Base-by-base conservation (phyloP, 2,329 filamentous ascomycete species). In the Botrytis fabae region DNA sequence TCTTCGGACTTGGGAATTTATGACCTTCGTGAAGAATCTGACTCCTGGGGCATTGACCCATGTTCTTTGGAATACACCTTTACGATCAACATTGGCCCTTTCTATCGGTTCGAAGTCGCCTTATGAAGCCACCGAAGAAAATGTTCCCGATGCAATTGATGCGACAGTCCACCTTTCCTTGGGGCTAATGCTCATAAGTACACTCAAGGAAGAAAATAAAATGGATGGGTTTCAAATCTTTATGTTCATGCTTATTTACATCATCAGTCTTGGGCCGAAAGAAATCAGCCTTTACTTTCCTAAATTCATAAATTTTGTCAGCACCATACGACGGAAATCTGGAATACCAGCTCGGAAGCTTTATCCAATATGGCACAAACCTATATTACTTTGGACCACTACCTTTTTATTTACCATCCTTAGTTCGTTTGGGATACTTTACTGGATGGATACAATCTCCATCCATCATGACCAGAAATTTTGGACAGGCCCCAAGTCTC, bases 231-330 rank as follows among this genome's bases (percentile, higher is more conserved):
- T 75, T 18, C 79, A 80, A 75, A 75, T 76, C 46, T 62, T 77
- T 22, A 48, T 75, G 6, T 78, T 79, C 35, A 72, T 75, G 20
- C n/a, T 77, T 46, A 74, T 80, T 32, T 79, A 79, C 51, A 70
- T 78, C 62, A 69, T 76, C 51, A 75, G 75, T 57, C 73, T 78
- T 25, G 78, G 78, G 2, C 77, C 77, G 54, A 77, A 74, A 69
- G 77, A 79, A 35, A 80, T 80, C 40, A 75, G 75, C 14, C 77
- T 76, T 42, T 80, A 79, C 64, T 74, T 76, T 44, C 76, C 76
- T 44, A 69, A 77, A 66, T 35, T 77, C 35, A 42, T 78, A 2
- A 79, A 78, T 59, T 66, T 78, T 48, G 48, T 78, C 18, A 60
- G 65, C 18, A 62, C 71, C 25, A 25, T 78, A n/a, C 75, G 78